These are phyloP conservation scores for Theobroma cacao DNA, from an alignment of 345 rosid species.

Conservation along the genomic window DNA sequence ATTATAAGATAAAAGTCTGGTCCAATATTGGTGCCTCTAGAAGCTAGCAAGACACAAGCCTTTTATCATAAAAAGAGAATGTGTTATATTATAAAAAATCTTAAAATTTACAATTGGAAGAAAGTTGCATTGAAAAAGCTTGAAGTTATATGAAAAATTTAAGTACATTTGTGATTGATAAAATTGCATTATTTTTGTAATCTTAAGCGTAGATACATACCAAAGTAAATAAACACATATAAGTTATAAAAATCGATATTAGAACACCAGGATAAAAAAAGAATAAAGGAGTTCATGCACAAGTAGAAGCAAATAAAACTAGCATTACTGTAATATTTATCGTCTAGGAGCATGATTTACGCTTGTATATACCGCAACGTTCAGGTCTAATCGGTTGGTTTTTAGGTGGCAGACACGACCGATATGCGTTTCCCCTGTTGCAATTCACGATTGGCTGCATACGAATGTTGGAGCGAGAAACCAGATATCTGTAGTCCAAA, in stretches of 20 bases:
- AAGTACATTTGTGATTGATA: too few species aligned
- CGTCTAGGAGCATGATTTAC: background rate
- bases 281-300: background rate
- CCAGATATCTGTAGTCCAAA: background rate
- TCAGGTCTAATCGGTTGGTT: background rate
- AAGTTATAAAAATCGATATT: background rate
- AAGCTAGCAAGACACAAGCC: too few species aligned
- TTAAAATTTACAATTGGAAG: too few species aligned
- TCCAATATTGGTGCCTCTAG: too few species aligned
- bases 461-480: background rate
- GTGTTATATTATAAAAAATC: too few species aligned
- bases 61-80: too few species aligned
- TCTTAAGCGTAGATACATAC: background rate
- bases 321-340: background rate
- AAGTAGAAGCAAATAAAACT: background rate
- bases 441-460: background rate
- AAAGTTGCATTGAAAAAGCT: too few species aligned
- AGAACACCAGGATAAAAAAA: background rate
- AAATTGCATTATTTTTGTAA: background rate
- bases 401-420: background rate
- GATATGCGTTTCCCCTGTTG: slow-evolving; percentile 4
- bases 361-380: slow-evolving; percentile 6
- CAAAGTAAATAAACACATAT: background rate
- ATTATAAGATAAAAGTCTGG: too few species aligned
- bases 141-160: too few species aligned